Evolutionary conservation across 345 rosid species (phyloP), one percentile per base, ranked within the genome.

Genomic region (Boechera divaricarpa): DNA sequence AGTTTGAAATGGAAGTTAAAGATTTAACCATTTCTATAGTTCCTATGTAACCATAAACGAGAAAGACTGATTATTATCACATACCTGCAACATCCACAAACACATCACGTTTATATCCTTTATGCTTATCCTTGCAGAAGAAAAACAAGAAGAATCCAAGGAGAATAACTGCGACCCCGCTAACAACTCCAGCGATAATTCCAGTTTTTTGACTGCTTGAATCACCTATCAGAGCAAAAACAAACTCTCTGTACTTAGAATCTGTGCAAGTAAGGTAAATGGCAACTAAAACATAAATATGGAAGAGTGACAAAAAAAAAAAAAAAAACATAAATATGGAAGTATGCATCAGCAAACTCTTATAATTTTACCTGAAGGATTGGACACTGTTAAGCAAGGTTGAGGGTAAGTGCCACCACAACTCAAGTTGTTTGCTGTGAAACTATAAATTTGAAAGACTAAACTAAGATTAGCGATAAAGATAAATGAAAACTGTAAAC

Each of bases 21-120:
- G 57, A 28, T 31, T 54, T 16, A 16, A 58, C 26, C 44, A 41
- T 28, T 16, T 59, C 13, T 15, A 4, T 39, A 48, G 59, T n/a
- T 67, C 33, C 0, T 48, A 26, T 60, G 12, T 48, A 48, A 60
- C 69, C 6, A 74, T 41, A 42, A 44, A 38, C 58, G 7, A 29
- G 36, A 35, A 59, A 11, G 52, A 29, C 29, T 9, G 60, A 76
- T 8, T 11, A 24, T 12, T 56, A 61, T 65, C 15, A 54, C 75
- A 68, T 63, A 95, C 98, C 98, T 87, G 96, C 85, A 70, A 92
- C 99, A 84, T 95, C 98, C 21, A 89, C 98, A 83, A 83, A 95
- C 10, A 84, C 87, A 70, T 95, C 99, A 11, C 84, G 90, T 67
- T 56, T 91, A 83, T 78, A 84, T 73, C 93, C 91, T 82, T 80